These are phyloP conservation scores for Friedmanniomyces simplex DNA, from an alignment of 495 filamentous ascomycete genomes.

Conservation along the genomic window DNA sequence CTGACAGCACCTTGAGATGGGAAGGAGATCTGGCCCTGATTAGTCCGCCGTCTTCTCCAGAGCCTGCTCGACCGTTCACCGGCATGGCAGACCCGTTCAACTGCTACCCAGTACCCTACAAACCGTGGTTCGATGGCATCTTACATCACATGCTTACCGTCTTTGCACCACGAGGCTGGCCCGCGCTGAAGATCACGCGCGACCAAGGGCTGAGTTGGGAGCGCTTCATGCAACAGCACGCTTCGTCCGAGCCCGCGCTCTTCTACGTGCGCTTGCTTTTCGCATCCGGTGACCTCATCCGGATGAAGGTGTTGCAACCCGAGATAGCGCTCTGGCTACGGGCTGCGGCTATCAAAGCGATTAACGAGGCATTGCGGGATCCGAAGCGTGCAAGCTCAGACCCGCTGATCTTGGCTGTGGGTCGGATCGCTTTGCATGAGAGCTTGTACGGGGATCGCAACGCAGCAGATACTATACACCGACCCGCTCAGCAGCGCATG, in stretches of 20 bases:
- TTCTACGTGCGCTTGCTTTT: conserved; percentile 18
- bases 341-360: conserved; percentile 4
- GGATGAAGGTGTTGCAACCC: conserved; percentile 1
- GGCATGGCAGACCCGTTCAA: conserved; percentile 12
- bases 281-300: conserved; percentile 8
- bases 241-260: conserved; percentile 11
- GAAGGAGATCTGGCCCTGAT: conserved; percentile 1
- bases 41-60: conserved; percentile 6
- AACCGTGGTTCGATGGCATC: conserved; percentile 11
- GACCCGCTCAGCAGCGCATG: conserved; percentile 16
- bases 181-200: conserved; percentile 10
- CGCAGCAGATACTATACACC: conserved; percentile 7
- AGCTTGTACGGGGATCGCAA: conserved; percentile 8
- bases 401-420: conserved; percentile 14
- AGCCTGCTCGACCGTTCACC: not conserved
- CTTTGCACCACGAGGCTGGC: conserved; percentile 18
- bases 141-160: conserved; percentile 17
- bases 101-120: conserved; percentile 13
- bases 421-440: conserved; percentile 15
- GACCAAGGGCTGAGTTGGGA: conserved; percentile 14
- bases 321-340: conserved; percentile 11
- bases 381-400: conserved; percentile 10
- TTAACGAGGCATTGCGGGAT: conserved; percentile 15
- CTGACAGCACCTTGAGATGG: not conserved
- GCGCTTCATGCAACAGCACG: conserved; percentile 14